Percentiles rank a stretch among this genome's conserved stretches.
phyloP scores from a whole-genome alignment of 768 basidiomycete species.

The Suillus plorans region DNA sequence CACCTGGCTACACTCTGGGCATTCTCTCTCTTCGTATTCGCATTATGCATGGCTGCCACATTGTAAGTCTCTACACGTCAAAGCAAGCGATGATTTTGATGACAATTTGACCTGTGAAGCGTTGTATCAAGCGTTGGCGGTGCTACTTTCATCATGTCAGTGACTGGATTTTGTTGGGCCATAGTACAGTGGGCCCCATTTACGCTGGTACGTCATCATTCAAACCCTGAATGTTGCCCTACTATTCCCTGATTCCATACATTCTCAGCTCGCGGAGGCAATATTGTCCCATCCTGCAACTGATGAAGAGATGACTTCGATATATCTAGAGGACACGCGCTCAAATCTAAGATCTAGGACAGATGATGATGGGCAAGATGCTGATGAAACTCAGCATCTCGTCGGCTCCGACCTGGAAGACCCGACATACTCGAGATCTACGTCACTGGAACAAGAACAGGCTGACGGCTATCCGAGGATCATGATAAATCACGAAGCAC shows the following conservation, averaged over 20 bases:
- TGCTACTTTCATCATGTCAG: constrained; percentile 71
- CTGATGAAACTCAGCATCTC: constrained; percentile 26
- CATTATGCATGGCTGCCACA: constrained; percentile 75
- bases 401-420: constrained; percentile 25
- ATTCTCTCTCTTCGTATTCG: constrained; percentile 70
- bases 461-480: constrained; percentile 24
- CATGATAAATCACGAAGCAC: constrained; percentile 46
- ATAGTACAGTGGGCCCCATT: constrained; percentile 93
- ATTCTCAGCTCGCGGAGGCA: constrained; percentile 73
- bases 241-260: constrained; percentile 19
- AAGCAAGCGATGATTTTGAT: constrained; percentile 7
- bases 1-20: constrained; percentile 79
- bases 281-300: constrained; percentile 65
- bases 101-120: constrained; percentile 36
- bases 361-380: constrained; percentile 21
- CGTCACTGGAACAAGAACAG: constrained; percentile 8
- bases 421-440: constrained; percentile 8
- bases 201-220: constrained; percentile 59
- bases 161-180: constrained; percentile 92
- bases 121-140: constrained; percentile 68
- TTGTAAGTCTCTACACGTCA: constrained; percentile 54
- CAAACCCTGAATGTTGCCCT: constrained; percentile 4
- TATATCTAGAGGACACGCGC: constrained; percentile 35
- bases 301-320: constrained; percentile 22
- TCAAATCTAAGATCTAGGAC: constrained; percentile 13